Evolutionary conservation across 1,284 basidiomycete genomes (phyloP).

Genomic region (Sanghuangporus weigelae): DNA sequence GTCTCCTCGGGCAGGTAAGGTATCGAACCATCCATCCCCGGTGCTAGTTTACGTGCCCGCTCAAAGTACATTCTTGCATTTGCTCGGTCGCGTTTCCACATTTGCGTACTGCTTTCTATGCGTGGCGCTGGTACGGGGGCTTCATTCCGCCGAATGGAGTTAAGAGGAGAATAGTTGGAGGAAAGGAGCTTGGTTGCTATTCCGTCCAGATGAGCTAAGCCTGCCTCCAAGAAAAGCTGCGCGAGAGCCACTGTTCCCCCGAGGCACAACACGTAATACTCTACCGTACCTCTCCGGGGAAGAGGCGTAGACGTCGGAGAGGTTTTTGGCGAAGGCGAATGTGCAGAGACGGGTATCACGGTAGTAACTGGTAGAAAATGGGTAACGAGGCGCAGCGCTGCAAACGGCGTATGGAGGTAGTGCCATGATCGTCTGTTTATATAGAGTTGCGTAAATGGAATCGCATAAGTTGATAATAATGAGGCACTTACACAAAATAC

Average conservation of each 20-base stretch:
- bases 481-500: slow-evolving; percentile 59
- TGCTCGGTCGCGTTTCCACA: slow-evolving; percentile 66
- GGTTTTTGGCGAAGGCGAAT: slow-evolving; percentile 2
- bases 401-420: slow-evolving; percentile 63
- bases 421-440: slow-evolving; percentile 72
- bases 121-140: slow-evolving; percentile 26
- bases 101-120: slow-evolving; percentile 49
- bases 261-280: slow-evolving; percentile 58
- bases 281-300: slow-evolving; percentile 41
- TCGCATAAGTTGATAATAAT: slow-evolving; percentile 4
- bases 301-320: slow-evolving; percentile 3
- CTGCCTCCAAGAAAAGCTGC: slow-evolving; percentile 69
- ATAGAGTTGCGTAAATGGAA: background rate
- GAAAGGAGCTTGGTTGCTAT: slow-evolving; percentile 60
- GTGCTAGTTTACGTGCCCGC: slow-evolving; percentile 52
- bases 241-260: slow-evolving; percentile 60
- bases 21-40: slow-evolving; percentile 48
- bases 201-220: slow-evolving; percentile 70
- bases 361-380: slow-evolving; percentile 39
- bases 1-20: slow-evolving; percentile 53
- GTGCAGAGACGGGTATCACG: slow-evolving; percentile 18
- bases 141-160: slow-evolving; percentile 59
- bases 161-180: slow-evolving; percentile 65
- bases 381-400: slow-evolving; percentile 67
- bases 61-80: slow-evolving; percentile 65